Percentiles rank a stretch among this genome's conserved stretches.
These are phyloP conservation scores for sweet orange (Citrus sinensis) DNA, from an alignment of 345 rosid species.

Conservation along the genomic window DNA sequence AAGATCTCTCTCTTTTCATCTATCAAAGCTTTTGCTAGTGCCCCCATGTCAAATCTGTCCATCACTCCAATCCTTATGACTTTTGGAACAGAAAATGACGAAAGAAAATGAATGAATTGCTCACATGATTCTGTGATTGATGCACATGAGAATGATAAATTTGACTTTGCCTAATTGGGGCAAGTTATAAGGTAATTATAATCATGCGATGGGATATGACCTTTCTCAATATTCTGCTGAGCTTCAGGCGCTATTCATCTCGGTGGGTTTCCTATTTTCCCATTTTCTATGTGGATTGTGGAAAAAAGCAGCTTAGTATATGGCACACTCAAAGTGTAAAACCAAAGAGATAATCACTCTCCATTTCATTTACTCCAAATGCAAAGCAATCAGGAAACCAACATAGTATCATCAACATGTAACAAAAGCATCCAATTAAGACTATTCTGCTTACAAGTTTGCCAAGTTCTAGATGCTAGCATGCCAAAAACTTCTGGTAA, in stretches of 20 bases:
- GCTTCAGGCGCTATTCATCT: background rate
- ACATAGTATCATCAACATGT: too few relatives aligned
- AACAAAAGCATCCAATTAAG: background rate
- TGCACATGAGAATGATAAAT: background rate
- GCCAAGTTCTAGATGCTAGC: background rate
- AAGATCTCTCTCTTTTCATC: background rate
- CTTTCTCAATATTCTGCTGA: background rate
- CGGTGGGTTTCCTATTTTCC: background rate
- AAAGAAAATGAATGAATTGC: background rate
- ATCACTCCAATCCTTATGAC: background rate
- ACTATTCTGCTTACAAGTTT: background rate
- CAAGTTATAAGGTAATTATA: background rate
- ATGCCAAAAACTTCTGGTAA: background rate
- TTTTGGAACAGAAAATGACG: background rate
- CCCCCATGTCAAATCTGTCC: background rate
- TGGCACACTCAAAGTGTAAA: too few relatives aligned
- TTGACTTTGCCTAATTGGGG: background rate
- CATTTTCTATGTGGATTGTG: background rate
- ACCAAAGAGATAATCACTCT: background rate
- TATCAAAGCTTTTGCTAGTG: conserved; percentile 4
- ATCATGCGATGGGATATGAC: too few relatives aligned
- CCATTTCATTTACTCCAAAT: background rate
- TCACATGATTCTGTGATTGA: background rate
- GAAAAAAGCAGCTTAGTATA: background rate
- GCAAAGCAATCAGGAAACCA: background rate